phyloP scores from a whole-genome alignment of 306 rosid species.

The Glycyrrhiza uralensis region DNA sequence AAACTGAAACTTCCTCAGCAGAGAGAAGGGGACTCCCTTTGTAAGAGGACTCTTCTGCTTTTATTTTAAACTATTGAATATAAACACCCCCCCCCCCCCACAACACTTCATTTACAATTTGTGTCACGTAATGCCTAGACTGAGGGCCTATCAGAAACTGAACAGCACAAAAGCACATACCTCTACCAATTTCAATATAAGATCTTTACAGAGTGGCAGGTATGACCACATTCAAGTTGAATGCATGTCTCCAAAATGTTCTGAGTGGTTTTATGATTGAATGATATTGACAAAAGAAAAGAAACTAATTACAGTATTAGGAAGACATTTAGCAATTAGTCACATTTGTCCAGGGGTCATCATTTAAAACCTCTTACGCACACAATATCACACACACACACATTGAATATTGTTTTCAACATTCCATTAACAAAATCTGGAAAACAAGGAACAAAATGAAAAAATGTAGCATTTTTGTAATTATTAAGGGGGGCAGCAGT shows the following conservation, averaged over 20 bases:
- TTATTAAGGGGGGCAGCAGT: not conserved
- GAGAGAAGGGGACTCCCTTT: not conserved
- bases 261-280: not conserved
- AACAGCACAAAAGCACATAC: conserved; percentile 40
- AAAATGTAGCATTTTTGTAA: not conserved
- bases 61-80: not conserved
- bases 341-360: not conserved
- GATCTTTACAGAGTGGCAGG: conserved; percentile 50
- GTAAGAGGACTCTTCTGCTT: conserved; percentile 1
- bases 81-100: not conserved
- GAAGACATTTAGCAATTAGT: not conserved
- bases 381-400: not conserved
- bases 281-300: not conserved
- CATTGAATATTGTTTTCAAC: not conserved
- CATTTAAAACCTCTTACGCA: not conserved
- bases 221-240: conserved; percentile 28
- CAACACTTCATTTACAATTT: not conserved
- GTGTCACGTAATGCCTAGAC: not conserved
- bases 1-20: too few species aligned
- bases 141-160: conserved; percentile 7
- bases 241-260: conserved; percentile 7
- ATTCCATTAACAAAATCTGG: not conserved
- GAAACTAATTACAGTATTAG: not conserved
- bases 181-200: conserved; percentile 50
- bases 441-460: not conserved